Percentiles rank a stretch among this genome's conserved stretches.
Evolutionary conservation across 768 basidiomycete species (phyloP).

Genomic region (Leccinum uliginosum): DNA sequence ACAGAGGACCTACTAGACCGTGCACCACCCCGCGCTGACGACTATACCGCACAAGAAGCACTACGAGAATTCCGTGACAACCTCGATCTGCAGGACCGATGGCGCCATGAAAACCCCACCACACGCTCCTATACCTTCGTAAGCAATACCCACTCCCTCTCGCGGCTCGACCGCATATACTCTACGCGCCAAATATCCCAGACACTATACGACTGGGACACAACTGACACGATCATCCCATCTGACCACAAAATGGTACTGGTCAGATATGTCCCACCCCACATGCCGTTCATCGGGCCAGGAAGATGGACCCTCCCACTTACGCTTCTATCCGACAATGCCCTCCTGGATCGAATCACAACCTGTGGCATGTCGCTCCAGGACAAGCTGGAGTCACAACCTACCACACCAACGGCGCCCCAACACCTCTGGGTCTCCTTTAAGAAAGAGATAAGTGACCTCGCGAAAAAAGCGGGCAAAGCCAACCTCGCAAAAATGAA

Average conservation of each 20-base stretch:
- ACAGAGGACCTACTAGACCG: background rate
- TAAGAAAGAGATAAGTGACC: background rate
- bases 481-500: background rate
- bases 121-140: background rate
- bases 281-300: background rate
- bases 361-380: background rate
- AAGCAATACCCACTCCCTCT: background rate
- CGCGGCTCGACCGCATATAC: background rate
- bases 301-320: background rate
- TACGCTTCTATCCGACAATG: background rate
- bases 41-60: background rate
- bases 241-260: background rate
- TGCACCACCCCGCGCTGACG: background rate
- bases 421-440: background rate
- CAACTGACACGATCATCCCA: background rate
- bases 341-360: background rate
- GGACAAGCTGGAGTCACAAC: background rate
- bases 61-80: background rate
- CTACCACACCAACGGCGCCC: background rate
- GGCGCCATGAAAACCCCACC: background rate
- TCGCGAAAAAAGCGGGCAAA: background rate
- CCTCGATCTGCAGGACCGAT: background rate
- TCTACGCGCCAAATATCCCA: background rate
- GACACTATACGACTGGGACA: background rate
- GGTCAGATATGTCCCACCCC: background rate